Evolutionary conservation across 2,329 filamentous ascomycete species (phyloP).

Genomic region (Venturia effusa): DNA sequence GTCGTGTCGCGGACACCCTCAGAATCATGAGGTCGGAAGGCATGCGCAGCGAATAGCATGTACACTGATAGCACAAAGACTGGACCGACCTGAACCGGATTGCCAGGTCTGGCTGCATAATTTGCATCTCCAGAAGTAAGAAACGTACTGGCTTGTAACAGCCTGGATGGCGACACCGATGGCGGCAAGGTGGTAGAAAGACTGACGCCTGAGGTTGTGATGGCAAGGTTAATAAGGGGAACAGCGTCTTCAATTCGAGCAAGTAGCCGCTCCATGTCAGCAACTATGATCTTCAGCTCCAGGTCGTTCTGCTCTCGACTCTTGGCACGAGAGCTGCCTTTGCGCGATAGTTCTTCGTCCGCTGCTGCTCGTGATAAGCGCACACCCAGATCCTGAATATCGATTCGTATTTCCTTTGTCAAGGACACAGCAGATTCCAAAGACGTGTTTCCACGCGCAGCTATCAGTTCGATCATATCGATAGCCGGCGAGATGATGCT

Average conservation of each 20-base stretch:
- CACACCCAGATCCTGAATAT: constrained; percentile 70
- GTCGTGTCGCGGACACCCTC: constrained; percentile 54
- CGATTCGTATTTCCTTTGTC: constrained; percentile 70
- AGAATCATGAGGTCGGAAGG: constrained; percentile 44
- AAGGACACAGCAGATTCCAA: constrained; percentile 77
- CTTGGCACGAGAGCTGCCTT: constrained; percentile 34
- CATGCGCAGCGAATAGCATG: constrained; percentile 84
- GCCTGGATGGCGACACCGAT: constrained; percentile 77
- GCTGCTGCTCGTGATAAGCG: constrained; percentile 60
- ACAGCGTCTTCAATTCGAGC: constrained; percentile 80
- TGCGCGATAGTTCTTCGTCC: constrained; percentile 44
- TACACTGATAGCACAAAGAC: constrained; percentile 81
- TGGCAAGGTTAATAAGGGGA: constrained; percentile 83
- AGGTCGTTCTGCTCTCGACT: constrained; percentile 46
- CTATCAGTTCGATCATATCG: constrained; percentile 83
- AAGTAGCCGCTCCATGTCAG: constrained; percentile 65
- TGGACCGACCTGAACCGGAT: constrained; percentile 72
- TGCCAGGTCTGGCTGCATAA: constrained; percentile 54
- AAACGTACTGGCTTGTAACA: constrained; percentile 87
- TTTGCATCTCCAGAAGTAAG: constrained; percentile 78
- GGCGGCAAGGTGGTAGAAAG: constrained; percentile 69
- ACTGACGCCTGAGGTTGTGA: constrained; percentile 84
- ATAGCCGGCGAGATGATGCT: constrained; percentile 83
- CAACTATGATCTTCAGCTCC: constrained; percentile 59
- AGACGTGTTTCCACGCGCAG: constrained; percentile 64